Percentiles rank a stretch among this genome's conserved stretches.
Conservation (phyloP, 768 basidiomycete genomes). For the Epithele typhae region DNA sequence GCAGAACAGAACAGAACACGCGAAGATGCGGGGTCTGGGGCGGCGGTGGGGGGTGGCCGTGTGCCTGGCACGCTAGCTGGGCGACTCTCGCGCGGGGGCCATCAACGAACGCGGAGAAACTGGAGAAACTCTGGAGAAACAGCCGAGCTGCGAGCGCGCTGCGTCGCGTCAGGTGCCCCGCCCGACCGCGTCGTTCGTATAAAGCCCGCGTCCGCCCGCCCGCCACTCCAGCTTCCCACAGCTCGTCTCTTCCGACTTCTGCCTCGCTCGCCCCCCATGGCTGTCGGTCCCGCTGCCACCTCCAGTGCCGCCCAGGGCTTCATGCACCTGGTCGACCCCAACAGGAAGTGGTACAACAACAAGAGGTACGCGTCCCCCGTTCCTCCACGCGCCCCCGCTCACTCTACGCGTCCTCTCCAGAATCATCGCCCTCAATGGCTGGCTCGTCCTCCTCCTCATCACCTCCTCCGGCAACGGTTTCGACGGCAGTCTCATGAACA, state of each 20-base stretch:
- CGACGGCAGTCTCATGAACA: conserved; percentile 80
- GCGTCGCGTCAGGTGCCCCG: conserved; percentile 16
- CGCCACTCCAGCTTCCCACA: conserved; percentile 20
- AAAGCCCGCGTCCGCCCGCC: conserved; percentile 19
- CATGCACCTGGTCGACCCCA: conserved; percentile 57
- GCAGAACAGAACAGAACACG: too few relatives aligned
- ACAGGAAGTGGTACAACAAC: conserved; percentile 75
- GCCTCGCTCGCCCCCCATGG: conserved; percentile 38
- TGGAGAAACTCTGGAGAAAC: conserved; percentile 21
- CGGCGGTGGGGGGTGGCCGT: background rate
- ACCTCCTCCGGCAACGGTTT: conserved; percentile 75
- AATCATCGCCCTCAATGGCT: conserved; percentile 58
- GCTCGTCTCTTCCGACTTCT: conserved; percentile 17
- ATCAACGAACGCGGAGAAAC: conserved; percentile 17
- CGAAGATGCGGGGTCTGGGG: background rate
- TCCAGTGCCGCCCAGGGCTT: conserved; percentile 35
- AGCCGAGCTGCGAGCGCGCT: conserved; percentile 4
- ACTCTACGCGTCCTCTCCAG: conserved; percentile 26
- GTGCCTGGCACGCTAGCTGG: conserved; percentile 16
- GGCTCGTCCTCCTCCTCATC: conserved; percentile 69
- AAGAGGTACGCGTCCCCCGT: conserved; percentile 42
- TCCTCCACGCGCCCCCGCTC: background rate
- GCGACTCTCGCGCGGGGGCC: conserved; percentile 5
- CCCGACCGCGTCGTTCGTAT: conserved; percentile 10
- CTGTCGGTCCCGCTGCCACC: conserved; percentile 42